Evolutionary conservation across 192 early-diverging fungal species (phyloP).

Genomic region (Coemansia sp.): DNA sequence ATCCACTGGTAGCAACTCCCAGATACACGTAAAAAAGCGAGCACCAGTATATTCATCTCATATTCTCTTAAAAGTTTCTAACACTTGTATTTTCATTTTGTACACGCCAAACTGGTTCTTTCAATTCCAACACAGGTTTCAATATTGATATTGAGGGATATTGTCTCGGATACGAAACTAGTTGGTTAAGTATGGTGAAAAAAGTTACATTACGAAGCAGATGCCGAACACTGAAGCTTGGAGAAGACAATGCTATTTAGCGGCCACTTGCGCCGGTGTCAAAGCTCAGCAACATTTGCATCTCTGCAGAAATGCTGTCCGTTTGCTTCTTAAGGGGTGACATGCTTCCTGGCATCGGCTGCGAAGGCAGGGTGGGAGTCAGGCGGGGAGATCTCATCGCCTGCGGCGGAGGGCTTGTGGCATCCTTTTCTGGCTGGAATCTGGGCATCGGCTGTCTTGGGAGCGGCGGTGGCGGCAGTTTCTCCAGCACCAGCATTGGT

Average conservation of each 20-base stretch:
- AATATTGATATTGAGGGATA: too few species aligned
- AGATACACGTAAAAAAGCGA: too few species aligned
- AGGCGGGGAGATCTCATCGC: constrained; percentile 3
- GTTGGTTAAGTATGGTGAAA: not conserved
- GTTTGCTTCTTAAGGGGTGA: constrained; percentile 1
- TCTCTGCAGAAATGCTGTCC: constrained; percentile 36
- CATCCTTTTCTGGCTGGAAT: constrained; percentile 30
- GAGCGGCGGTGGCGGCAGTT: constrained; percentile 7
- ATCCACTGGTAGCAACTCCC: not conserved
- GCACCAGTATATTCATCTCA: too few species aligned
- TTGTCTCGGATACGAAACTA: too few species aligned
- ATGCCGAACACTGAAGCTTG: too few species aligned
- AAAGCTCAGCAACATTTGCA: constrained; percentile 51
- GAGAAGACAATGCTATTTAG: too few species aligned
- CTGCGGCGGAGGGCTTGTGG: constrained; percentile 7
- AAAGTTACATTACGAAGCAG: not conserved
- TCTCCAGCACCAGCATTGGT: constrained; percentile 5
- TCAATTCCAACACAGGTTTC: too few species aligned
- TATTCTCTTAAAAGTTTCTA: too few species aligned
- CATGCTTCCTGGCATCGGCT: not conserved
- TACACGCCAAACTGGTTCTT: too few species aligned
- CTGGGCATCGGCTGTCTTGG: constrained; percentile 44
- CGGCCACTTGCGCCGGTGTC: constrained; percentile 11
- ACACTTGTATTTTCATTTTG: too few species aligned
- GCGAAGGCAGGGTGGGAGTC: not conserved